phyloP scores from a whole-genome alignment of 352 stramenopile species.

The Pythium grandisporangium region DNA sequence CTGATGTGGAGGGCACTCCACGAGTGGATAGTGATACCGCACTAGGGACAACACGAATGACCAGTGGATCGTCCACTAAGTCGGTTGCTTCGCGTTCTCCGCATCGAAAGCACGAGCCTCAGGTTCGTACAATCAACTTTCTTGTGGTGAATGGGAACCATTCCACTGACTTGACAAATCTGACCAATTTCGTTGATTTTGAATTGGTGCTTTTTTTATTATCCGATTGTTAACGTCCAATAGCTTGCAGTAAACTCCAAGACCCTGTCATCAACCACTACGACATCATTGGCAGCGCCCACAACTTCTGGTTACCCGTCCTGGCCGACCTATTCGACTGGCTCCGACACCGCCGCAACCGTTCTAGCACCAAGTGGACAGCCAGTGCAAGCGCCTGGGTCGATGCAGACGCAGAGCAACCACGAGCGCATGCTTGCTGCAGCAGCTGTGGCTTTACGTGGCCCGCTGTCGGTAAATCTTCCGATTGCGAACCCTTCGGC shows the following conservation, averaged over 20 bases:
- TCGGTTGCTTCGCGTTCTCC: neutral
- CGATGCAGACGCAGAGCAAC: constrained; percentile 8
- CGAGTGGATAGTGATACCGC: no score
- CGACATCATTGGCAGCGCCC: neutral
- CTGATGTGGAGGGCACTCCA: neutral
- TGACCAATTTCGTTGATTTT: neutral
- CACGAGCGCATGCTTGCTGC: constrained; percentile 2
- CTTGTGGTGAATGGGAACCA: no score
- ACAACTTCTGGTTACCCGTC: constrained; percentile 1
- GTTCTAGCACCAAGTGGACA: no score
- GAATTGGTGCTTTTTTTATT: neutral
- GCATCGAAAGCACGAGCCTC: neutral
- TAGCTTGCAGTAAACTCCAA: neutral
- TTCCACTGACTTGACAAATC: neutral
- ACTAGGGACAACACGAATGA: no score
- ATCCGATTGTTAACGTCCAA: no score
- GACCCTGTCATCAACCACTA: neutral
- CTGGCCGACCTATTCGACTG: no score
- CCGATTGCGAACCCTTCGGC: no score
- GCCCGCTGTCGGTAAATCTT: neutral
- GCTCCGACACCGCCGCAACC: no score
- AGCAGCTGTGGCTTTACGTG: constrained; percentile 1
- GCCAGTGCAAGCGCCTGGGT: neutral
- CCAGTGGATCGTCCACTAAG: no score
- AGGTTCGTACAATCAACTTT: constrained; percentile 1